Conservation (phyloP, 2,329 filamentous ascomycete genomes). For the Hymenoscyphus fructigenus region DNA sequence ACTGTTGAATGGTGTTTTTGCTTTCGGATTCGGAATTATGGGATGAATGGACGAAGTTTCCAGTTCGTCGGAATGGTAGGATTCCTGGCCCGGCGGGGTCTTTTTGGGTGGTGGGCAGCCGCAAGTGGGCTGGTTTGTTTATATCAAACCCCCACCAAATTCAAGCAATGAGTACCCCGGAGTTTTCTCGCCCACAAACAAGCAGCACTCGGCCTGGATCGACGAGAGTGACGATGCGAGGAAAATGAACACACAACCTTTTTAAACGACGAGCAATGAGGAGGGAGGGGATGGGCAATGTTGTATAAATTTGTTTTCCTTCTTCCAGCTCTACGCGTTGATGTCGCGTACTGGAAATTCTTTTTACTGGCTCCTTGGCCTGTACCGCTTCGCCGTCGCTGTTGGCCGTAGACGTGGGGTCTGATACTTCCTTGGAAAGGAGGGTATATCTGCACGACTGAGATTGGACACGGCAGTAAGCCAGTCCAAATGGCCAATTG, state of each 20-base stretch:
- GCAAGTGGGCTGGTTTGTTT: conserved; percentile 21
- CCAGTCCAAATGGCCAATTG: background rate
- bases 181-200: conserved; percentile 5
- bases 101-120: conserved; percentile 11
- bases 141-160: conserved; percentile 22
- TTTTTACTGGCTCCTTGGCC: conserved; percentile 12
- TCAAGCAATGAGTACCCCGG: conserved; percentile 5
- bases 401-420: conserved; percentile 14
- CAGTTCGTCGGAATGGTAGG: conserved; percentile 13
- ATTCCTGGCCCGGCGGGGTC: conserved; percentile 15
- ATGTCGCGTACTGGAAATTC: conserved; percentile 20
- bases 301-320: conserved; percentile 11
- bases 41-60: conserved; percentile 5
- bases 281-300: background rate
- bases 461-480: conserved; percentile 17
- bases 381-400: background rate
- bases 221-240: conserved; percentile 3
- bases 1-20: conserved; percentile 15
- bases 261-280: conserved; percentile 12
- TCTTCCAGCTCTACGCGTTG: conserved; percentile 12
- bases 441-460: conserved; percentile 17
- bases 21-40: conserved; percentile 6
- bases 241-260: background rate
- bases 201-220: conserved; percentile 9
- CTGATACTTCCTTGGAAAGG: conserved; percentile 18